These are phyloP conservation scores for Gentiana dahurica DNA, from an alignment of 257 asterid species.

Conservation along the genomic window DNA sequence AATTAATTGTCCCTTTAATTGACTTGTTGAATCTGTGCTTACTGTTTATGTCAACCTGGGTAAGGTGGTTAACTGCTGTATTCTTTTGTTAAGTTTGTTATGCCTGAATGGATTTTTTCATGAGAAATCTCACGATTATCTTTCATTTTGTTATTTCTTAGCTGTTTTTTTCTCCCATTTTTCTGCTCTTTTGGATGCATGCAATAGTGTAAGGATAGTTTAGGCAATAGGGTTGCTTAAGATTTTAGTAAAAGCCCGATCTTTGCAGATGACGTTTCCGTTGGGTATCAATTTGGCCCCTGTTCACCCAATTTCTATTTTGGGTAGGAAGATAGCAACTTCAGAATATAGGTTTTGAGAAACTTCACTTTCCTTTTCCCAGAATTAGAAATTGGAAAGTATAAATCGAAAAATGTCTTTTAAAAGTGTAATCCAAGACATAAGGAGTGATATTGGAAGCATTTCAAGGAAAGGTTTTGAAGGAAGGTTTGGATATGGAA, in stretches of 20 bases:
- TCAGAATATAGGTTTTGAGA: conserved; percentile 1
- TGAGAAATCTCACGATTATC: too few relatives aligned
- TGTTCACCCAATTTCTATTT: too few relatives aligned
- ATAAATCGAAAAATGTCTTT: conserved; percentile 18
- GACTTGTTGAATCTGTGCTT: neutral
- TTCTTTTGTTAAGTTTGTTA: neutral
- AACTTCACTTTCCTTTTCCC: conserved; percentile 1
- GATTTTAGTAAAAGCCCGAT: neutral
- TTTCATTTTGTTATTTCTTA: too few relatives aligned
- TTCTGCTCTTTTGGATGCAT: neutral
- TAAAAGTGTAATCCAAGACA: conserved; percentile 32
- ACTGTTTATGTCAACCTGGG: neutral
- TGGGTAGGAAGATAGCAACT: neutral
- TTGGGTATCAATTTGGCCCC: neutral
- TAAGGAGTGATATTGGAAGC: conserved; percentile 33
- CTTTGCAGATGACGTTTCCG: neutral
- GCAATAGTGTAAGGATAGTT: neutral
- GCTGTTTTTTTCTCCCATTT: too few relatives aligned
- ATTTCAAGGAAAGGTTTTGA: conserved; percentile 39
- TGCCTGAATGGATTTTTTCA: too few relatives aligned
- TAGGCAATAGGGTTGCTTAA: neutral
- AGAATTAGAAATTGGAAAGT: neutral
- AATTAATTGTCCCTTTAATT: neutral
- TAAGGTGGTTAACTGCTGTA: too few relatives aligned
- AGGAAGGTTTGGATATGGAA: conserved; percentile 15